phyloP scores from a whole-genome alignment of 2,329 filamentous ascomycete species.

The Sclerotinia trifoliorum region DNA sequence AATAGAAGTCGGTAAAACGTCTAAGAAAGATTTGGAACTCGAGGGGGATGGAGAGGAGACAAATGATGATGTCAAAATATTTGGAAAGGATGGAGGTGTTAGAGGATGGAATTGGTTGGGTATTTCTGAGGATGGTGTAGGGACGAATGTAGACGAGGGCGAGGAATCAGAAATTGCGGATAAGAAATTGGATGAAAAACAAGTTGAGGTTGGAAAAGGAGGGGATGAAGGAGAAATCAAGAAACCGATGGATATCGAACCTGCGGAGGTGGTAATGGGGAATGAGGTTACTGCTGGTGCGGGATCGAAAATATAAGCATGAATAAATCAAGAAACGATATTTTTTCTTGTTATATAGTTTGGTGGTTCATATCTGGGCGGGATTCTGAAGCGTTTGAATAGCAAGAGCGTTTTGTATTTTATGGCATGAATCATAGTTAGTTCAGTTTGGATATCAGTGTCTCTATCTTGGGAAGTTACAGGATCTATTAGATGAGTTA shows the following conservation, averaged over 20 bases:
- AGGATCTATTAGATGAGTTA: too few relatives aligned
- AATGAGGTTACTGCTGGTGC: conserved; percentile 22
- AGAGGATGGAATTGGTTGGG: conserved; percentile 38
- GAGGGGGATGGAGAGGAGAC: conserved; percentile 24
- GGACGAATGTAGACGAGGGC: conserved; percentile 25
- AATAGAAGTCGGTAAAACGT: conserved; percentile 51
- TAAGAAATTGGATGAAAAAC: conserved; percentile 8
- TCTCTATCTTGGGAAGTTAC: too few relatives aligned
- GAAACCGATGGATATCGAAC: conserved; percentile 21
- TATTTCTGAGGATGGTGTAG: conserved; percentile 15
- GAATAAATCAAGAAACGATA: background rate
- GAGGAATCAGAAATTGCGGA: conserved; percentile 21
- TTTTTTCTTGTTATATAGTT: background rate
- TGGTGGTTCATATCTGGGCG: fast-evolving
- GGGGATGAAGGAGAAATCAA: conserved; percentile 12
- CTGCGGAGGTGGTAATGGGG: conserved; percentile 29
- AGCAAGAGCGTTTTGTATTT: too few relatives aligned
- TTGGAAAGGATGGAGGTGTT: conserved; percentile 30
- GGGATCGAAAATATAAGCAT: background rate
- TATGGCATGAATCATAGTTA: too few relatives aligned
- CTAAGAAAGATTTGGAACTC: conserved; percentile 42
- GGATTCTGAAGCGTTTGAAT: too few relatives aligned
- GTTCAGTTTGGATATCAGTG: too few relatives aligned
- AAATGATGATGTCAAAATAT: conserved; percentile 33
- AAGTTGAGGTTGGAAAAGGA: background rate